Percentiles rank a stretch among this genome's conserved stretches.
Conservation (phyloP, 805 yeast species). For the Kuraishia borneana region DNA sequence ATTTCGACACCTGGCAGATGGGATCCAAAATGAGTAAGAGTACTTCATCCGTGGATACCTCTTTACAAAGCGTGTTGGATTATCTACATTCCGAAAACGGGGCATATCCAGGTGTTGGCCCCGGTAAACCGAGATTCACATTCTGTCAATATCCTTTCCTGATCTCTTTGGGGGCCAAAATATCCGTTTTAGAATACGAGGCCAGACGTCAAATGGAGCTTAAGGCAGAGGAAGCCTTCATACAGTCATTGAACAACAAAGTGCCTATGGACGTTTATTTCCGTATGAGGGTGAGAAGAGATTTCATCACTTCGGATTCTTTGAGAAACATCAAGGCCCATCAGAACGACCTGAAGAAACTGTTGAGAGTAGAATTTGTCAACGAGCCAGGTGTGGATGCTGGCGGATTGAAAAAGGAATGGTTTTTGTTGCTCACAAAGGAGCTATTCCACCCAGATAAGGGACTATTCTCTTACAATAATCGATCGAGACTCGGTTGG, state of each 20-base stretch:
- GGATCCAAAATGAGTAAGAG: conserved; percentile 9
- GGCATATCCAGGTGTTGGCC: conserved; percentile 20
- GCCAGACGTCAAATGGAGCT: conserved; percentile 73
- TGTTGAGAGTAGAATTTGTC: conserved; percentile 66
- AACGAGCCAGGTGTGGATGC: conserved; percentile 93
- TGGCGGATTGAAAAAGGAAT: conserved; percentile 89
- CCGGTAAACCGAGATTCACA: conserved; percentile 23
- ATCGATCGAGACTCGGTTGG: conserved; percentile 69
- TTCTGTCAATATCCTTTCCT: conserved; percentile 82
- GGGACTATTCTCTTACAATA: conserved; percentile 56
- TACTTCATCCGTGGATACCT: conserved; percentile 7
- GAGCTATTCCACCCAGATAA: conserved; percentile 59
- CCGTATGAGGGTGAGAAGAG: conserved; percentile 57
- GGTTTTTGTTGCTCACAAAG: conserved; percentile 72
- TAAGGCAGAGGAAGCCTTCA: conserved; percentile 83
- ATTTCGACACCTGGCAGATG: conserved; percentile 78
- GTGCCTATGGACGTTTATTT: conserved; percentile 57
- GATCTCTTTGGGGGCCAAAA: conserved; percentile 73
- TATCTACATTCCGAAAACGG: conserved; percentile 27
- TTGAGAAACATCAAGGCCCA: conserved; percentile 47
- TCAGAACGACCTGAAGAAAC: conserved; percentile 54
- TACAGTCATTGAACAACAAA: conserved; percentile 56
- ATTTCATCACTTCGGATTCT: conserved; percentile 63
- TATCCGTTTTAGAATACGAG: conserved; percentile 71
- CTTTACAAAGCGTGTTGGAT: conserved; percentile 30